Conservation (phyloP, 2,329 filamentous ascomycete genomes). For the Ambrosiella cleistominuta region DNA sequence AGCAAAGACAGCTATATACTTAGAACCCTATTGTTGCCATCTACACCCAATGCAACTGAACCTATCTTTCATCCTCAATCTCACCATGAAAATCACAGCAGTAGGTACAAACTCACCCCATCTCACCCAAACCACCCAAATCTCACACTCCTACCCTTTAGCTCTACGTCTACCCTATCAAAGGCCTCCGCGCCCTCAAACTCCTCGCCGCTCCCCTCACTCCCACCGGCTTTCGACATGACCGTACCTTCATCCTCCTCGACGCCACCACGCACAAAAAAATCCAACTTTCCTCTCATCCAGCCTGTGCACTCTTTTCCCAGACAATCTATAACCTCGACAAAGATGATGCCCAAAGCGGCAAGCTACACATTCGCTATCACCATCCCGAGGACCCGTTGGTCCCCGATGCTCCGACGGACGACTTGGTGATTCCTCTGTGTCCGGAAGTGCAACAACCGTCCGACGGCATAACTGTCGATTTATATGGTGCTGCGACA, state of each 20-base stretch:
- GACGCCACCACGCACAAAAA: constrained; percentile 30
- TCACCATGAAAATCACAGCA: constrained; percentile 20
- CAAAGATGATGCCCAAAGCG: constrained; percentile 18
- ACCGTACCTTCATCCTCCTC: constrained; percentile 55
- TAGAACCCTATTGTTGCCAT: too few species aligned
- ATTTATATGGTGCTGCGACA: constrained; percentile 41
- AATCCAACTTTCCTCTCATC: constrained; percentile 40
- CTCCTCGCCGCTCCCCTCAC: constrained; percentile 36
- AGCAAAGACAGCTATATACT: too few species aligned
- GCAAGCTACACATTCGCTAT: constrained; percentile 13
- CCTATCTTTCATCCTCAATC: neutral
- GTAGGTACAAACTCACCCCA: constrained; percentile 13
- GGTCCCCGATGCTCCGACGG: constrained; percentile 18
- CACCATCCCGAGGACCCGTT: neutral
- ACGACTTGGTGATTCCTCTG: constrained; percentile 37
- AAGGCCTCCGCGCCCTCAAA: constrained; percentile 46
- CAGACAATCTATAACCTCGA: constrained; percentile 34
- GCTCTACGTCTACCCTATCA: constrained; percentile 58
- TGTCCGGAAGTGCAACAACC: constrained; percentile 31
- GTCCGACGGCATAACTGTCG: constrained; percentile 28
- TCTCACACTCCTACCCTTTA: constrained; percentile 12
- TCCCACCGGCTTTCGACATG: constrained; percentile 44
- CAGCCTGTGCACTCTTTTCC: constrained; percentile 46
- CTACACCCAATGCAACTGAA: neutral
- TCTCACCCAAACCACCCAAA: neutral